phyloP scores from a whole-genome alignment of 2,329 filamentous ascomycete species.

The Cryphonectria carpinicola region DNA sequence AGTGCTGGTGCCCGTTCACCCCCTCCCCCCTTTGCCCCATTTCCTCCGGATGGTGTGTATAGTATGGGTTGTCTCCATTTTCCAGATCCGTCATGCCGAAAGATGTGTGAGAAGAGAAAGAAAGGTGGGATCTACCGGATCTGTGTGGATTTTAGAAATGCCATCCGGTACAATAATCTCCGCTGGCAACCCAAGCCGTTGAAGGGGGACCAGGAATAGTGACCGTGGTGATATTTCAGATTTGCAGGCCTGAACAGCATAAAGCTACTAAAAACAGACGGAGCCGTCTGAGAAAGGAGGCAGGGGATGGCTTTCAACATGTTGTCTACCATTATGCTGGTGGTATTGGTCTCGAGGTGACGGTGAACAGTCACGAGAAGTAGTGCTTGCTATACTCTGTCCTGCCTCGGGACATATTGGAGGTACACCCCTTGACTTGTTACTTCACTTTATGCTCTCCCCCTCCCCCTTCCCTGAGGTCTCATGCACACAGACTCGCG shows the following conservation, averaged over 20 bases:
- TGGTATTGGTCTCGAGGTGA: background rate
- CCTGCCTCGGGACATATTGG: background rate
- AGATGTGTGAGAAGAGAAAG: too few relatives aligned
- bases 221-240: background rate
- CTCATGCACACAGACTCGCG: too few relatives aligned
- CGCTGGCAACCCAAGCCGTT: background rate
- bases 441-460: background rate
- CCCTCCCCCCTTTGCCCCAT: background rate
- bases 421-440: background rate
- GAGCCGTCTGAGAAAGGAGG: background rate
- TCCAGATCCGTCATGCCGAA: background rate
- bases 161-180: background rate
- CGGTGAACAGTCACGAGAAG: background rate
- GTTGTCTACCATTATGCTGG: background rate
- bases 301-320: background rate
- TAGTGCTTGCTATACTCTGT: background rate
- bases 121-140: background rate
- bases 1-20: background rate
- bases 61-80: background rate
- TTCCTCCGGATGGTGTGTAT: background rate
- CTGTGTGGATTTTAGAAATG: background rate
- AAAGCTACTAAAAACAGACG: background rate
- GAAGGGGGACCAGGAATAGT: background rate
- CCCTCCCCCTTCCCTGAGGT: too few relatives aligned
- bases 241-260: background rate